Evolutionary conservation across 805 yeast species (phyloP).

Genomic region (Sugiyamaella boreocaroliniensis): DNA sequence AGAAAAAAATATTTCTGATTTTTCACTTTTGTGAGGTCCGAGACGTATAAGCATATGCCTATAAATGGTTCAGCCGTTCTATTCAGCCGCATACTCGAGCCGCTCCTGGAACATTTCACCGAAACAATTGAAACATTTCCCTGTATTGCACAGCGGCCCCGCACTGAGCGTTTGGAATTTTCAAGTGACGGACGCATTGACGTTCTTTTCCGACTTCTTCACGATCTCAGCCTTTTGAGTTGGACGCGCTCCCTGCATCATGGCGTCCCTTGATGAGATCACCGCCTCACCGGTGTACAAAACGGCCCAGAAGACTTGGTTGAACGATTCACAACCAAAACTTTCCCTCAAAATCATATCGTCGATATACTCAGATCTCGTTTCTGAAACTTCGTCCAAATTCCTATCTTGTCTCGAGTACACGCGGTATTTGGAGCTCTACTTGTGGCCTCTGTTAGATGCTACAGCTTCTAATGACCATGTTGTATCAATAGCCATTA

Average conservation of each 20-base stretch:
- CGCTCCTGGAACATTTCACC: no score
- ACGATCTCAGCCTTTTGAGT: no score
- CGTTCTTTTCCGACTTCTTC: no score
- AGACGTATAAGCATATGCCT: background rate
- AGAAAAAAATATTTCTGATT: background rate
- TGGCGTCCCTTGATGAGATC: background rate
- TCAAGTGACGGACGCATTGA: no score
- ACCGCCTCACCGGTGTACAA: background rate
- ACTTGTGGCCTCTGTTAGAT: slow-evolving; percentile 39
- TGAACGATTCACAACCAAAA: background rate
- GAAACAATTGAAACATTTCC: no score
- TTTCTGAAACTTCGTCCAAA: background rate
- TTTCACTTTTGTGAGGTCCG: background rate
- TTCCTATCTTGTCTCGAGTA: slow-evolving; percentile 9
- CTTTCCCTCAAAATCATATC: background rate
- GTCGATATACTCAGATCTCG: background rate
- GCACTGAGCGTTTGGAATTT: no score
- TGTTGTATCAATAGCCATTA: slow-evolving; percentile 32
- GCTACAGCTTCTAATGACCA: slow-evolving; percentile 38
- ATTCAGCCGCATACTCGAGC: no score
- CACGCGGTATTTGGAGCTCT: slow-evolving; percentile 19
- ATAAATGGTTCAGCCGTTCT: background rate
- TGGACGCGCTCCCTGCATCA: background rate
- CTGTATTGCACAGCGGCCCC: no score
- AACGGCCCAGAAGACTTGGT: slow-evolving; percentile 1